Conservation (phyloP, 2,329 filamentous ascomycete species). For the Ophiostoma fasciatum region DNA sequence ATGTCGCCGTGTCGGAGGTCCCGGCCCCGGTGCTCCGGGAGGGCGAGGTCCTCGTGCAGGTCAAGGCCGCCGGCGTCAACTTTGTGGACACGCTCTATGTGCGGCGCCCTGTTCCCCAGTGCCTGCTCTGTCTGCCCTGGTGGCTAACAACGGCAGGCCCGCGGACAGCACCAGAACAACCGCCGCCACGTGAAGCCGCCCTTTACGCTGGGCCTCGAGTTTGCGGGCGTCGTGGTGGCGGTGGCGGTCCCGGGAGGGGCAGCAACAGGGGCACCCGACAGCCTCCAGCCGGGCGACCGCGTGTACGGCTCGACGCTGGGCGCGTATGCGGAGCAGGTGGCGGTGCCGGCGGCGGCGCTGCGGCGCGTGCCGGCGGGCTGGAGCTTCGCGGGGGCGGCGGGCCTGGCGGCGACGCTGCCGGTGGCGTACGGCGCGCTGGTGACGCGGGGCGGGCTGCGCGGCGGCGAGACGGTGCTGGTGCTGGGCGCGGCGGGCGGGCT, state of each 20-base stretch:
- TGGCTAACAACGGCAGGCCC: no score
- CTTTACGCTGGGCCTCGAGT: constrained; percentile 46
- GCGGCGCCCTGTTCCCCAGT: constrained; percentile 4
- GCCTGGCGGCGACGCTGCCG: constrained; percentile 35
- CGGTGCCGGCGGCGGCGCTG: constrained; percentile 23
- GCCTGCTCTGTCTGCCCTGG: neutral
- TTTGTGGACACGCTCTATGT: constrained; percentile 46
- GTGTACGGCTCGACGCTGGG: constrained; percentile 39
- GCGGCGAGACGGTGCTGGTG: constrained; percentile 36
- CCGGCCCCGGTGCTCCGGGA: constrained; percentile 19
- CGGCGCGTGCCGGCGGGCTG: constrained; percentile 29
- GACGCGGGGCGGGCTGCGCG: constrained; percentile 23
- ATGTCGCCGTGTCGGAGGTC: constrained; percentile 18
- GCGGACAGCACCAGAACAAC: constrained; percentile 47
- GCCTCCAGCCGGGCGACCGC: constrained; percentile 29
- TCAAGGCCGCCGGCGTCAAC: constrained; percentile 41
- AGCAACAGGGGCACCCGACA: neutral
- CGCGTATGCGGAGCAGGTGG: constrained; percentile 36
- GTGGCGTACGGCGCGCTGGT: constrained; percentile 38
- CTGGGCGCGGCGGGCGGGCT: constrained; percentile 40
- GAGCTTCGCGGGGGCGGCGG: constrained; percentile 34
- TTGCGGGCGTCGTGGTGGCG: constrained; percentile 36
- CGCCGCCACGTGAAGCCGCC: constrained; percentile 37
- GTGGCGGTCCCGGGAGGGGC: constrained; percentile 10
- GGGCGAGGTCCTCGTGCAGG: constrained; percentile 25